Evolutionary conservation across 1,284 basidiomycete genomes (phyloP), one percentile per base, ranked within the genome.

Genomic region (Salmacisia buchloeana): DNA sequence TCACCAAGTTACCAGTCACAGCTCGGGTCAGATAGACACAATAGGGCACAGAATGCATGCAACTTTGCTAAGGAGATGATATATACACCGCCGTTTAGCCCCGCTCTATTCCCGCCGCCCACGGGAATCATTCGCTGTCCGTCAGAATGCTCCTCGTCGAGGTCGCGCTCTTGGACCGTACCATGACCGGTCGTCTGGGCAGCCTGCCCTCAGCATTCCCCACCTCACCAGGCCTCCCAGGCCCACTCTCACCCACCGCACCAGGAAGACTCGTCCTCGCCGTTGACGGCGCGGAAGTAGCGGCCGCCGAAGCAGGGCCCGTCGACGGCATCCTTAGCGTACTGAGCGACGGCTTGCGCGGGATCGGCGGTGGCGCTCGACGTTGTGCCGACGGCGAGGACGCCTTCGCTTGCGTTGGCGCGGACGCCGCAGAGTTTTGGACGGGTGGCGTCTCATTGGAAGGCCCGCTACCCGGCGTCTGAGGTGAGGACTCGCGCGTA

Each of bases 161-260:
- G 27, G 49, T n/a, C 29, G 27, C 49, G 31, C 49, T 54, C 49
- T 54, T 54, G 27, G 49, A 54, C 29, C 49, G 49, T 15, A 15
- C 21, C 15, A 54, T 33, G 15, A 18, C 29, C 18, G 49, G 49
- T 15, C 49, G 3, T 33, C 49, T 27, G 15, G 49, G 49, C 7
- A 31, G 49, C 9, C 29, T 33, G 13, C n/a, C n/a, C n/a, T n/a
- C n/a, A n/a, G n/a, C n/a, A n/a, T n/a, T n/a, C n/a, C n/a, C n/a
- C n/a, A n/a, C n/a, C n/a, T n/a, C n/a, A n/a, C n/a, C n/a, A n/a
- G n/a, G n/a, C n/a, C n/a, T n/a, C n/a, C n/a, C n/a, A n/a, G n/a
- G n/a, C n/a, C n/a, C n/a, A n/a, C n/a, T n/a, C n/a, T n/a, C n/a
- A n/a, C n/a, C n/a, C n/a, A n/a, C n/a, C n/a, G n/a, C n/a, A n/a